Evolutionary conservation across 108 stramenopile species (phyloP), one percentile per base, ranked within the genome.

Genomic region (Cyclotella choctawhatcheeana): DNA sequence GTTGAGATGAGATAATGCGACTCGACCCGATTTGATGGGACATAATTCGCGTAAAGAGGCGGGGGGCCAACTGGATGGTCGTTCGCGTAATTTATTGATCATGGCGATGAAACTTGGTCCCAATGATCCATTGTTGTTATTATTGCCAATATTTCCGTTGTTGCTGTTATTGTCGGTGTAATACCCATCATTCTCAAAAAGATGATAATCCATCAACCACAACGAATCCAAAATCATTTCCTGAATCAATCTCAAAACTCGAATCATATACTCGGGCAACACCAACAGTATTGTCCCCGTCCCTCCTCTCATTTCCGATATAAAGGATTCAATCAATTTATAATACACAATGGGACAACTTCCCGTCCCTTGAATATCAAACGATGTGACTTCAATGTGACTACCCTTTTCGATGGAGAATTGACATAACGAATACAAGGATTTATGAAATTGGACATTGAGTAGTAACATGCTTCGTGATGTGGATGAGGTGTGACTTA

Each of bases 271-370:
- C n/a, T n/a, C n/a, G n/a, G n/a, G n/a, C n/a, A n/a, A n/a, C n/a
- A n/a, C n/a, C n/a, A n/a, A n/a, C n/a, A n/a, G n/a, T n/a, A n/a
- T n/a, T n/a, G n/a, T n/a, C n/a, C n/a, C n/a, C n/a, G n/a, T n/a
- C n/a, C 17, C 21, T 5, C 17, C 7, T 3, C 25, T 10, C 35
- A 60, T 35, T 60, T 35, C 59, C 40, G 35, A 35, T 10, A 60
- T 5, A 40, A 43, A 60, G 20, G 59, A 1, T 20, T 60, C 59
- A 26, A 60, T 26, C 21, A 60, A 26, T 12, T 60, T 60, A 35
- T 60, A 60, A 26, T 60, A 60, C 1, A 60, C 59, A 43, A 60
- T 40, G 3, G 59, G 59, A 35, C 59, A 60, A 35, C 59, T 60
- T 5, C 59, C 59, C 18, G 37, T 60, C 25, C 21, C 35, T 35